phyloP scores from a whole-genome alignment of 2,329 filamentous ascomycete genomes.

The Daldinia sp. region DNA sequence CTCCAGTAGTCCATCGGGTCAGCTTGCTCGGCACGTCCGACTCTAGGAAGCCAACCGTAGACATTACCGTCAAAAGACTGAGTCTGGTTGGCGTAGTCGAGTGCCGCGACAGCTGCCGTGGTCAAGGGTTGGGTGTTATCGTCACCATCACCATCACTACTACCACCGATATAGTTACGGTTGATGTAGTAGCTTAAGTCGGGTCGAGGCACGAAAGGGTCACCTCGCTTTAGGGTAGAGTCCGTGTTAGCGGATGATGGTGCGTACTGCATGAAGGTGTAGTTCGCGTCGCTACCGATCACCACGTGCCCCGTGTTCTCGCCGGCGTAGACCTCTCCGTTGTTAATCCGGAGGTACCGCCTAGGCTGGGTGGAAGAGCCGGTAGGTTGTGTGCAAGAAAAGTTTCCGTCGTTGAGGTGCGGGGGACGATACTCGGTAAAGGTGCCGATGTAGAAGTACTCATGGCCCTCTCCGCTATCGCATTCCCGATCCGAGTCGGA shows the following conservation, averaged over 20 bases:
- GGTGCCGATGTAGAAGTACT: conserved; percentile 19
- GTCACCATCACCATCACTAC: no score
- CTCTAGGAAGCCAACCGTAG: conserved; percentile 27
- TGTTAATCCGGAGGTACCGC: neutral
- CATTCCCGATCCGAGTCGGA: conserved; percentile 11
- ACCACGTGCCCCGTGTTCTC: neutral
- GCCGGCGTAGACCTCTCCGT: neutral
- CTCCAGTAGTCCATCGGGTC: conserved; percentile 8
- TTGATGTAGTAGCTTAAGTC: conserved; percentile 18
- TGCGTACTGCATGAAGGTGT: neutral
- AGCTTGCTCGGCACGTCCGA: conserved; percentile 8
- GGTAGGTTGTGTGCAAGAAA: conserved; percentile 24
- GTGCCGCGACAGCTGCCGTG: conserved; percentile 30
- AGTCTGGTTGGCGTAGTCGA: conserved; percentile 18
- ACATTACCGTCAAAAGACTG: conserved; percentile 25
- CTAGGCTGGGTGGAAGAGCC: conserved; percentile 23
- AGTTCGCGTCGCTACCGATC: neutral
- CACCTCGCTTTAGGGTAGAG: conserved; percentile 22
- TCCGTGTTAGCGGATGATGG: conserved; percentile 23
- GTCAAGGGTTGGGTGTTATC: conserved; percentile 26
- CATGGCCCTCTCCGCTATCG: neutral
- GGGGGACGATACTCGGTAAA: conserved; percentile 33
- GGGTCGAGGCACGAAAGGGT: conserved; percentile 1
- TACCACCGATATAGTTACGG: conserved; percentile 20
- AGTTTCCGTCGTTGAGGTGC: conserved; percentile 34